Conservation (phyloP, 1,139 yeast genomes). For the Blastobotrys malaysiensis region DNA sequence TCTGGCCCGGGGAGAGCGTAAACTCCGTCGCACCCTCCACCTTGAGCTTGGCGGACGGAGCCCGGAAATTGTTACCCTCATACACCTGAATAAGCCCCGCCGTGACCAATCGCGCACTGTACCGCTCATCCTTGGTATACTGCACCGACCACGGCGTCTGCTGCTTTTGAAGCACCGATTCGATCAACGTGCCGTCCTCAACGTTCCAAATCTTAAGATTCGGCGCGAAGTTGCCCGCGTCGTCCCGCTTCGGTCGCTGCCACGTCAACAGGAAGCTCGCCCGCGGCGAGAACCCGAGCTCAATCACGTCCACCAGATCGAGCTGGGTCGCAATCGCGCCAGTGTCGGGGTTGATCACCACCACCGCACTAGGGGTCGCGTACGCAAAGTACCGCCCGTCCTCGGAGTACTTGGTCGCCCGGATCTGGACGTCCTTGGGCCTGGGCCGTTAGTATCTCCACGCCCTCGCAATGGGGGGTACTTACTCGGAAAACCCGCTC, state of each 20-base stretch:
- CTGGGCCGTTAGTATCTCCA: slow-evolving; percentile 11
- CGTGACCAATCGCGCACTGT: slow-evolving; percentile 55
- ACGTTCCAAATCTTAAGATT: slow-evolving; percentile 72
- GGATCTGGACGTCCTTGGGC: slow-evolving; percentile 27
- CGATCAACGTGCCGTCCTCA: slow-evolving; percentile 44
- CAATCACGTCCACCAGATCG: slow-evolving; percentile 61
- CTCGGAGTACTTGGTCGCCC: slow-evolving; percentile 42
- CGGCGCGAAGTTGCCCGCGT: slow-evolving; percentile 62
- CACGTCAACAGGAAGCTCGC: slow-evolving; percentile 85
- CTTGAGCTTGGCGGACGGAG: slow-evolving; percentile 58
- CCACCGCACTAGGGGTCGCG: slow-evolving; percentile 41
- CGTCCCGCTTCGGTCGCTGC: slow-evolving; percentile 72
- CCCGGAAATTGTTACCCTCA: slow-evolving; percentile 49
- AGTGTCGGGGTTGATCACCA: slow-evolving; percentile 52
- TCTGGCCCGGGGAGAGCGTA: slow-evolving; percentile 80
- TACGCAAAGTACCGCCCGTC: slow-evolving; percentile 45
- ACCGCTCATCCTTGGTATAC: slow-evolving; percentile 71
- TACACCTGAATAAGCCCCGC: slow-evolving; percentile 63
- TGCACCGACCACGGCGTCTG: slow-evolving; percentile 93
- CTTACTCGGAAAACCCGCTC: slow-evolving; percentile 11
- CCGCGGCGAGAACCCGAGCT: slow-evolving; percentile 78
- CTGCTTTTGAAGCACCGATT: slow-evolving; percentile 69
- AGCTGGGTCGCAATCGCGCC: slow-evolving; percentile 43
- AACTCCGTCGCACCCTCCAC: slow-evolving; percentile 57
- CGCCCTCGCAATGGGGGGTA: not conserved